A percentile compares a stretch with the other conserved stretches of the same genome.
phyloP scores from a whole-genome alignment of 208 protist genomes.

The Trypanosoma lewisi region DNA sequence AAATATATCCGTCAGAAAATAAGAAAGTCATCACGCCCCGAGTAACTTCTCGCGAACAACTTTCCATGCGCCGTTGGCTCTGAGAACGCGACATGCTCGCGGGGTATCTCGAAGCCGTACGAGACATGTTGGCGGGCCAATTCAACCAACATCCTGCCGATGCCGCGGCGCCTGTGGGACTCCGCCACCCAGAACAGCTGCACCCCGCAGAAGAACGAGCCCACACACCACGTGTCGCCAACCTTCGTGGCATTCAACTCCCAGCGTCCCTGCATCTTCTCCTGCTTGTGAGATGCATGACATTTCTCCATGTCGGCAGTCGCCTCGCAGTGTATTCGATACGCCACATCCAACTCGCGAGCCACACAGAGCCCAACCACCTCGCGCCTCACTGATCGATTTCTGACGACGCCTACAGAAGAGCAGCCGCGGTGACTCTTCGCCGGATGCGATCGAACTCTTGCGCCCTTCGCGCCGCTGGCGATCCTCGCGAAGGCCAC shows the following conservation, averaged over 20 bases:
- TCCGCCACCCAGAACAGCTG: constrained; percentile 58
- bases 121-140: constrained; percentile 32
- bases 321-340: constrained; percentile 18
- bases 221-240: constrained; percentile 35
- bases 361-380: constrained; percentile 29
- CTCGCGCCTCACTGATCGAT: not conserved
- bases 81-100: constrained; percentile 53
- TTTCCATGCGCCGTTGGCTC: constrained; percentile 52
- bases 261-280: not conserved
- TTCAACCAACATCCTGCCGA: constrained; percentile 42
- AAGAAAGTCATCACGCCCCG: constrained; percentile 41
- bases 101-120: constrained; percentile 49
- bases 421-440: not conserved
- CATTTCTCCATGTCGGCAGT: not conserved
- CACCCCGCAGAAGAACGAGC: constrained; percentile 51
- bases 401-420: not conserved
- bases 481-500: constrained; percentile 7
- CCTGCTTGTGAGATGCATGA: not conserved
- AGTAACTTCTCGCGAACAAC: constrained; percentile 48
- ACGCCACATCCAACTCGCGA: constrained; percentile 15
- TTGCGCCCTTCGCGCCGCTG: not conserved
- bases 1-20: constrained; percentile 22
- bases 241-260: constrained; percentile 12
- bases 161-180: constrained; percentile 23
- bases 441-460: not conserved